These are phyloP conservation scores for Metschnikowia sp. DNA, from an alignment of 805 yeast species.

Conservation along the genomic window DNA sequence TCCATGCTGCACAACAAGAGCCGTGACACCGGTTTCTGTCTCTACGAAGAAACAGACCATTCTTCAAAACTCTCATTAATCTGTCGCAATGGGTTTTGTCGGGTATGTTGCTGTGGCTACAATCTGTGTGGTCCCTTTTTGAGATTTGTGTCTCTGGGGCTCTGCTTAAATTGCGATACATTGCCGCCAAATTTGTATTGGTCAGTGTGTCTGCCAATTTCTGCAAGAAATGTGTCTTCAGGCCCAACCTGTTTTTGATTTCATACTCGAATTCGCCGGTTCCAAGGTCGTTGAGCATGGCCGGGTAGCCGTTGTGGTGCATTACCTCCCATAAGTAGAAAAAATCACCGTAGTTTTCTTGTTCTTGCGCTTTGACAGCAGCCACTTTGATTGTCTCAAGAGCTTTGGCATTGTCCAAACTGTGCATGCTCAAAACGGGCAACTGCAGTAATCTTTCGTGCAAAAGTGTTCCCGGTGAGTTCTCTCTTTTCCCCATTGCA, in stretches of 20 bases:
- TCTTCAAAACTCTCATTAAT: background rate
- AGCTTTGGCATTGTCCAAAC: background rate
- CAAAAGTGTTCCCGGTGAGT: background rate
- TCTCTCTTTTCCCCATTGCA: background rate
- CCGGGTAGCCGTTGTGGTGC: conserved; percentile 1
- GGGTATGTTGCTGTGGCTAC: background rate
- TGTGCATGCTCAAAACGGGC: conserved; percentile 1
- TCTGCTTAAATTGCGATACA: no score
- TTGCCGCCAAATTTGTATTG: no score
- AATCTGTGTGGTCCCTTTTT: background rate
- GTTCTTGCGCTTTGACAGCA: background rate
- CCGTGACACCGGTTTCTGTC: background rate
- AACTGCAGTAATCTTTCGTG: background rate
- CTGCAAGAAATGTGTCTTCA: background rate
- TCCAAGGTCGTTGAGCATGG: background rate
- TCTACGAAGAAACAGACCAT: background rate
- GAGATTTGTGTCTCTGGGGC: background rate
- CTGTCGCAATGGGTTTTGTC: background rate
- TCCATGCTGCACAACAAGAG: background rate
- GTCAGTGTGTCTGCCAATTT: background rate
- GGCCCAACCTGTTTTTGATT: background rate
- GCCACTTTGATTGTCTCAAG: background rate
- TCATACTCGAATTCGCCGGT: background rate
- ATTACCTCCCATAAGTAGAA: conserved; percentile 4
- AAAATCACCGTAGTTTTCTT: conserved; percentile 2